Base-by-base conservation (phyloP, 2,329 filamentous ascomycete genomes). In the Neonectria neomacrospora region DNA sequence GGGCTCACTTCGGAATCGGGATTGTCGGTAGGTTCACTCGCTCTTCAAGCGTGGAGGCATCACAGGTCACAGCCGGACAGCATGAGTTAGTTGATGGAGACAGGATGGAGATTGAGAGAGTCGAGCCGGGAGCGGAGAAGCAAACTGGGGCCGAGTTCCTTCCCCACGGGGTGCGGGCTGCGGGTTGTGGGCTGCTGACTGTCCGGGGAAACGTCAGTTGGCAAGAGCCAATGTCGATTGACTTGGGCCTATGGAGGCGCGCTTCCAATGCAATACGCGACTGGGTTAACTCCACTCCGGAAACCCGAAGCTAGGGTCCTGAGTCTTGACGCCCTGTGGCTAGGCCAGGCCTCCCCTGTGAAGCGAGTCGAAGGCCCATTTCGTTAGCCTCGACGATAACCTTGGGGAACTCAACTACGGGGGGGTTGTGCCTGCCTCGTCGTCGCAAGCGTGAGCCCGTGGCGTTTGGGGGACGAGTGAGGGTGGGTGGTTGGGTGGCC, bases 111-210 rank as follows among this genome's bases (percentile, higher is more conserved):
- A 54, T 50, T 12, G 22, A 55, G 45, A 61, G 52, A 54, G 42
- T 47, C 18, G 54, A 58, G 42, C 50, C 34, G 44, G 18, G 60
- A 63, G 60, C 60, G 54, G 60, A 63, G 60, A 58, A 63, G 50
- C 54, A 42, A 39, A 48, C 54, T 54, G 50, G 60, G 60, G 54
- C 51, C 55, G 54, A 45, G 54, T 42, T 41, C 37, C 20, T 63
- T 63, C 54, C 60, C 60, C 60, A 63, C 54, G 60, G 54, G 50
- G 60, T 58, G 54, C 30, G 51, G 53, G 37, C 34, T 37, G 54
- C 30, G 51, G 53, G 37, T 26, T 37, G 20, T 14, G 41, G 34
- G 42, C 47, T 44, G 45, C 45, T 45, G 55, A 22, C 53, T 54
- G 41, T 45, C 60, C 54, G 60, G 60, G 54, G 48, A 58, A 58